phyloP scores from a whole-genome alignment of 148 eudicot genomes.

The Bassia scoparia region DNA sequence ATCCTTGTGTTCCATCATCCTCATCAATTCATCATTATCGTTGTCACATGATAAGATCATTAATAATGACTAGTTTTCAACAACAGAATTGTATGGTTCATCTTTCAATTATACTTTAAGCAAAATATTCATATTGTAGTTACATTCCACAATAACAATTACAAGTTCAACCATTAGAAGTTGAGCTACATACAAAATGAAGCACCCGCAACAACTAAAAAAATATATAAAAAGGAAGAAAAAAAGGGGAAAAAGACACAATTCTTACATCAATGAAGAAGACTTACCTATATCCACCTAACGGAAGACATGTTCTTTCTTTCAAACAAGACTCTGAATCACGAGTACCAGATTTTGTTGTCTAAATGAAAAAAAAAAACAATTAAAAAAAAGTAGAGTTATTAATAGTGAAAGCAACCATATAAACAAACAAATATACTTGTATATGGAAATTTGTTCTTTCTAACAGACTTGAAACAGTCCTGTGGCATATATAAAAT shows the following conservation, averaged over 20 bases:
- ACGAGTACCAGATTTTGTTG: constrained; percentile 81
- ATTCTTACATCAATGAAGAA: constrained; percentile 12
- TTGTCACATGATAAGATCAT: no score
- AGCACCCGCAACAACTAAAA: background rate
- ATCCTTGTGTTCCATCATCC: no score
- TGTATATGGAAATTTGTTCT: background rate
- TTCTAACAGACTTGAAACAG: background rate
- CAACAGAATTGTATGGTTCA: no score
- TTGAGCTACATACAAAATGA: background rate
- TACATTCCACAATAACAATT: no score
- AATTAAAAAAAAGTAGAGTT: background rate
- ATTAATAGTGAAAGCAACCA: background rate
- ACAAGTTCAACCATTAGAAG: no score
- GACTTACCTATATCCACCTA: constrained; percentile 95
- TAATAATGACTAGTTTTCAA: no score
- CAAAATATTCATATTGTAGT: no score
- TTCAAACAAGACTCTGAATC: constrained; percentile 83
- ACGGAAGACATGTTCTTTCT: constrained; percentile 75
- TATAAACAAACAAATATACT: background rate
- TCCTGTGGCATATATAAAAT: no score
- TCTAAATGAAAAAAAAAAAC: constrained; percentile 40
- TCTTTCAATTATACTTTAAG: no score
- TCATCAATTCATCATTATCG: no score
- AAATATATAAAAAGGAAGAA: background rate
- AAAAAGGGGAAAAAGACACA: background rate